Conservation (phyloP, 2,329 filamentous ascomycete genomes). For the Sphaerulina populicola region DNA sequence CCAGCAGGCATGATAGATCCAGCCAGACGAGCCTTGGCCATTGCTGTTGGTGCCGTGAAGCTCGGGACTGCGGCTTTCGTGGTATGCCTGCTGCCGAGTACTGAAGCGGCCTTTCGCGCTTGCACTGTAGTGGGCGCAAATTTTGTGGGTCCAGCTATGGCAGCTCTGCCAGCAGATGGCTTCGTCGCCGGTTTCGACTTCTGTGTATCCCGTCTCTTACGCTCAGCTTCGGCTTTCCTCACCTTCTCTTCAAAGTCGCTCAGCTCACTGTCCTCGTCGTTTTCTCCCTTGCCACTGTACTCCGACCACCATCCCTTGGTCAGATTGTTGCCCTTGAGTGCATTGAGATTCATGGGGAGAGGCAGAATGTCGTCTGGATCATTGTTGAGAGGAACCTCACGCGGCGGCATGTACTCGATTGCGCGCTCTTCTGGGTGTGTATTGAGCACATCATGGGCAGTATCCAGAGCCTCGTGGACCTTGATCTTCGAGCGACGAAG, state of each 20-base stretch:
- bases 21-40: slow-evolving; percentile 36
- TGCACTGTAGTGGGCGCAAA: slow-evolving; percentile 45
- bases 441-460: slow-evolving; percentile 16
- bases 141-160: slow-evolving; percentile 2
- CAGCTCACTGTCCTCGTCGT: slow-evolving; percentile 48
- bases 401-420: slow-evolving; percentile 82
- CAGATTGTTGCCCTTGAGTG: slow-evolving; percentile 47
- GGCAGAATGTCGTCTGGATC: slow-evolving; percentile 29
- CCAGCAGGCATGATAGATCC: slow-evolving; percentile 20
- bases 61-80: slow-evolving; percentile 33
- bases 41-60: slow-evolving; percentile 35
- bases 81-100: slow-evolving; percentile 31
- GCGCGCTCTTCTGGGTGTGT: slow-evolving; percentile 53
- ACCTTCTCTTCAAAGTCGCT: slow-evolving; percentile 58
- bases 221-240: slow-evolving; percentile 19
- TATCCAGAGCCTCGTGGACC: slow-evolving; percentile 47
- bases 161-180: slow-evolving; percentile 11
- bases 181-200: slow-evolving; percentile 13
- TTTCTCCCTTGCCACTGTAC: slow-evolving; percentile 54
- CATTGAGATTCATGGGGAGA: slow-evolving; percentile 23
- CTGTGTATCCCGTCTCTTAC: slow-evolving; percentile 22
- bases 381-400: slow-evolving; percentile 43
- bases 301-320: slow-evolving; percentile 45
- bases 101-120: slow-evolving; percentile 44
- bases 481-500: slow-evolving; percentile 48